Base-by-base conservation (phyloP, 495 filamentous ascomycete species). In the Aspergillus kassunensis region DNA sequence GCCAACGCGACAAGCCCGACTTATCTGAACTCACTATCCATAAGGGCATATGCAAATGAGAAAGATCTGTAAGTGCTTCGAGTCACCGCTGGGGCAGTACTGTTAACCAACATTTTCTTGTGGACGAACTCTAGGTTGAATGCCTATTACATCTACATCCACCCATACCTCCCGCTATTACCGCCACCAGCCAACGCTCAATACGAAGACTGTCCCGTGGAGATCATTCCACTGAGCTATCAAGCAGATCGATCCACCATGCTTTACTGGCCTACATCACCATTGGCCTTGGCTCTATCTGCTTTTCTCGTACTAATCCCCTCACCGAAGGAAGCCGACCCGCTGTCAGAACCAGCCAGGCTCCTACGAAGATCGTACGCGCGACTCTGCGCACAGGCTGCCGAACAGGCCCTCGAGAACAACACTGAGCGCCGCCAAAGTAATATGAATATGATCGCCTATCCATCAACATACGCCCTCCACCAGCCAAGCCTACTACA, bases 141-240 rank as follows among this genome's bases (percentile, higher is more conserved):
- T 50, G 76, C 76, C 3, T 80, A 80, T 55, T 81, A 80, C 47
- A 69, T 78, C 11, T 80, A 65, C 61, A 75, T 81, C 40, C 77
- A 80, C 51, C 70, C 74, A 18, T 80, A 75, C 54, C 72, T 80
- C 41, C 78, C 79, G 6, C 65, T 79, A 20, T 51, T 82, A 13
- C 79, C 79, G 0, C 67, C 76, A 1, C 65, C 74, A 5, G 62
- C 64, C 16, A 29, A 44, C 9, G 56, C 59, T 6, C 63, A 64
- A 18, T 58, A 62, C 24, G 53, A 62, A 27, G 78, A 80, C 49
- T 55, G 65, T n/a, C 65, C 63, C 6, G 57, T 57, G 4, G 20
- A 36, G 1, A 16, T 59, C 59, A 8, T 31, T 2, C 27, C 54
- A 59, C 62, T 39, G 40, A 25, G 51, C 2, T 47, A 57, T 1